A percentile compares a stretch with the other conserved stretches of the same genome.
phyloP scores from a whole-genome alignment of 495 filamentous ascomycete species.

The Aspergillus sclerotioniger region DNA sequence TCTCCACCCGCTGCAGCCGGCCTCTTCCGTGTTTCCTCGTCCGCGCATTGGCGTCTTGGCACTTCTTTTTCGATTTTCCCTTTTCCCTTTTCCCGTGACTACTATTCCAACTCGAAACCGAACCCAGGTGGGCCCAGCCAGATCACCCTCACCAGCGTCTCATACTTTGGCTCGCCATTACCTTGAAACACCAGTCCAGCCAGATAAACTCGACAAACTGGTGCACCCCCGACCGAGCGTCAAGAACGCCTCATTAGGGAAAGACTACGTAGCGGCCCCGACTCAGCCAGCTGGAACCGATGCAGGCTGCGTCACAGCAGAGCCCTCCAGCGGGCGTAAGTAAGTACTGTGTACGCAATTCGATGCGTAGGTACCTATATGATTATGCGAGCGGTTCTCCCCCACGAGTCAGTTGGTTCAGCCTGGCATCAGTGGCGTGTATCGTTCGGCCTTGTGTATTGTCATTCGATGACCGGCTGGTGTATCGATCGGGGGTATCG shows the following conservation, averaged over 20 bases:
- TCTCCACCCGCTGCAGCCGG: constrained; percentile 11
- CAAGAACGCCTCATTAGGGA: neutral
- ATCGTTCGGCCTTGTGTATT: no score
- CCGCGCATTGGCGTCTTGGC: constrained; percentile 8
- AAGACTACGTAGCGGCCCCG: neutral
- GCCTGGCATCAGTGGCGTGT: no score
- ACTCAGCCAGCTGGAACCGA: neutral
- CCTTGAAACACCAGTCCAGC: neutral
- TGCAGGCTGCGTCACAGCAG: neutral
- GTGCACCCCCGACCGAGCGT: neutral
- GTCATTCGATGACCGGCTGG: no score
- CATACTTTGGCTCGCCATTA: neutral
- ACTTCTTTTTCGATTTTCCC: constrained; percentile 1
- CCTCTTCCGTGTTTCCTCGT: neutral
- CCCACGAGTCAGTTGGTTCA: neutral
- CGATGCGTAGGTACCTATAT: neutral
- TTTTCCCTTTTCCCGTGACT: constrained; percentile 17
- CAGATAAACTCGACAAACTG: neutral
- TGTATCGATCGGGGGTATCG: no score
- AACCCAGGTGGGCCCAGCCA: no score
- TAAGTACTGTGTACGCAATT: neutral
- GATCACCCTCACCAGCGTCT: neutral
- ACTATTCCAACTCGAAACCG: neutral
- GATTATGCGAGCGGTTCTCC: neutral
- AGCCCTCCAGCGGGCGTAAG: neutral